A percentile compares a stretch with the other conserved stretches of the same genome.
phyloP scores from a whole-genome alignment of 495 filamentous ascomycete genomes.

The Filosporella fistucella region DNA sequence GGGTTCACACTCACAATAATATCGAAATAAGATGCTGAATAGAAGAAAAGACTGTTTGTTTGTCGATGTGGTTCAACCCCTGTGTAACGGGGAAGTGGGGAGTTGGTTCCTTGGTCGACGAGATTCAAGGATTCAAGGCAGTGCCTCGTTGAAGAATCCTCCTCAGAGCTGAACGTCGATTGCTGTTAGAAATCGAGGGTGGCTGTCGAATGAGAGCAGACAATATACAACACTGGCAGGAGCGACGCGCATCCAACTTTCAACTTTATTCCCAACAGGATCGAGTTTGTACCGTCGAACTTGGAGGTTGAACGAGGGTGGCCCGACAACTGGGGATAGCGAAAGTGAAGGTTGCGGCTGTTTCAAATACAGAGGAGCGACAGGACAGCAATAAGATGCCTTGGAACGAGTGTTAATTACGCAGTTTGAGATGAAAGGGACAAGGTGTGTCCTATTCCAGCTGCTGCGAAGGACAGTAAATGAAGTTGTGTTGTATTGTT shows the following conservation, averaged over 20 bases:
- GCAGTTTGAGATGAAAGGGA: too few relatives aligned
- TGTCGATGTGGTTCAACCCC: constrained; percentile 17
- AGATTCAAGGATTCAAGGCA: constrained; percentile 13
- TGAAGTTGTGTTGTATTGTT: too few relatives aligned
- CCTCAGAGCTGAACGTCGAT: too few relatives aligned
- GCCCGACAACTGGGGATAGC: too few relatives aligned
- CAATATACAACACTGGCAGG: too few relatives aligned
- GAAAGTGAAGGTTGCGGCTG: neutral
- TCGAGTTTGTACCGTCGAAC: neutral
- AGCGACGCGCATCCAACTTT: neutral
- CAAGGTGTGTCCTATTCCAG: too few relatives aligned
- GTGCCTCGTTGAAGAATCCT: constrained; percentile 10
- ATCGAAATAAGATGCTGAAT: neutral
- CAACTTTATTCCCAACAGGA: neutral
- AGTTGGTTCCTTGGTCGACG: constrained; percentile 23
- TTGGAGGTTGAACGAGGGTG: too few relatives aligned
- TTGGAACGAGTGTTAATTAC: constrained; percentile 12
- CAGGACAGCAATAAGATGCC: constrained; percentile 12
- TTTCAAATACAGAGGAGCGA: constrained; percentile 13
- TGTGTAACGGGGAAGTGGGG: constrained; percentile 15
- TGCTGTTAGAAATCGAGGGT: neutral
- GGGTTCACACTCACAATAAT: constrained; percentile 16
- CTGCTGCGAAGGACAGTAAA: too few relatives aligned
- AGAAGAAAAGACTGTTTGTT: constrained; percentile 15
- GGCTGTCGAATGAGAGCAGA: neutral